Base-by-base conservation (phyloP, 2,329 filamentous ascomycete species). In the Sporothrix euskadiensis region DNA sequence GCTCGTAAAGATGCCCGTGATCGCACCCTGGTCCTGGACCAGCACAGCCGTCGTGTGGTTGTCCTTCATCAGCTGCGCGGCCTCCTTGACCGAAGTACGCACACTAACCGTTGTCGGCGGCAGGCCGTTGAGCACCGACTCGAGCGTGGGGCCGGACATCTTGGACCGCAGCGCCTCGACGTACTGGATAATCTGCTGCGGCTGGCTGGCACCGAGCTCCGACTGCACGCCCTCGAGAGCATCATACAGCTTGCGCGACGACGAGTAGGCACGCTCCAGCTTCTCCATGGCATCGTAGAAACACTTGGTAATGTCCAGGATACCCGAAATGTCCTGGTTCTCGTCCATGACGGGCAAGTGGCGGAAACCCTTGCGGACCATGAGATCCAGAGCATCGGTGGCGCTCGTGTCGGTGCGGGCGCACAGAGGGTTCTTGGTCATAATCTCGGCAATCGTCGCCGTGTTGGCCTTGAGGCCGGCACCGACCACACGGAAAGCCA, bases 231-330 rank as follows among this genome's bases (percentile, higher is more conserved):
- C 96, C 83, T 99, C 96, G 74, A 99, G 85, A 47, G 96, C 96
- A 85, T 98, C 96, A 82, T 99, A 98, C 30, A 99, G 88, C 83
- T 98, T 97, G 78, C 96, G 90, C n/a, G 96, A 99, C 19, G 96
- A 98, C 77, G 94, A 94, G 82, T 99, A 99, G 69, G 96, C 96
- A 70, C 96, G 92, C 86, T 99, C 96, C 75, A 99, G 85, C 86
- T 99, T 99, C 86, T 99, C 96, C 96, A 99, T 99, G 59, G 96
- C 96, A 83, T 99, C 96, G 83, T 99, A 99, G 83, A 99, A 99
- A 84, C 96, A 99, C 84, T 98, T 99, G 73, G 96, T 99, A 79
- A 99, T 99, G 83, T 99, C 96, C 72, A 99, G 86, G 77, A 99
- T 94, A 85, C 96, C 96, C 8, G 94, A 97, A 76, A 99, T 99